These are phyloP conservation scores for Raphanus hybrid DNA, from an alignment of 441 rosid genomes.

Conservation along the genomic window DNA sequence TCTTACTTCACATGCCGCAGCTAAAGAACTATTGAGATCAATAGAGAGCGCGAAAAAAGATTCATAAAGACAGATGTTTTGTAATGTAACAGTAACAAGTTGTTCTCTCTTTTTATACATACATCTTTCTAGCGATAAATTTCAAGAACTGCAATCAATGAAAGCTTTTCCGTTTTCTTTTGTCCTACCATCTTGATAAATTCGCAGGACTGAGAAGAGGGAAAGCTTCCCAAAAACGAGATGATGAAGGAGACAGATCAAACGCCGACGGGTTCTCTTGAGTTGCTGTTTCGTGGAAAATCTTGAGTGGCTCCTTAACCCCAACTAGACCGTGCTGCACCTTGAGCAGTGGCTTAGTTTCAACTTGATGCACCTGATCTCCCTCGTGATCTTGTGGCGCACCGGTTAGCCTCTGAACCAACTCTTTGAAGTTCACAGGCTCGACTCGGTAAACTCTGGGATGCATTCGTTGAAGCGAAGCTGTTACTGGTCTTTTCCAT, in stretches of 20 bases:
- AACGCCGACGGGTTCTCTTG: conserved; percentile 43
- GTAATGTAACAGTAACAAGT: conserved; percentile 24
- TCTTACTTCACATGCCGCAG: too few relatives aligned
- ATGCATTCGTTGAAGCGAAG: conserved; percentile 62
- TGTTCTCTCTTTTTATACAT: conserved; percentile 10
- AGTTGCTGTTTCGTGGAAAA: neutral
- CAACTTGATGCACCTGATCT: conserved; percentile 7
- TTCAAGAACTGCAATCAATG: conserved; percentile 10
- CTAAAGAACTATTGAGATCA: conserved; percentile 34
- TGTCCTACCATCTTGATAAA: conserved; percentile 48
- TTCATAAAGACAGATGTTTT: neutral
- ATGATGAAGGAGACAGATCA: conserved; percentile 54
- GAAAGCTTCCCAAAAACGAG: conserved; percentile 58
- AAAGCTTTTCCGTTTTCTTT: neutral
- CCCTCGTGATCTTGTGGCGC: conserved; percentile 44
- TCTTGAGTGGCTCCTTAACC: conserved; percentile 22
- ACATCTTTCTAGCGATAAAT: neutral
- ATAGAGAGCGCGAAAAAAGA: conserved; percentile 26
- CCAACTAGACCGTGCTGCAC: conserved; percentile 3
- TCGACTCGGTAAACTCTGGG: conserved; percentile 73
- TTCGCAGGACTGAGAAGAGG: conserved; percentile 70
- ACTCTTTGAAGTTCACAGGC: conserved; percentile 65
- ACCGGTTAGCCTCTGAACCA: conserved; percentile 84
- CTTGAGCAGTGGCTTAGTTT: conserved; percentile 19
- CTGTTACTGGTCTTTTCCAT: conserved; percentile 56